These are phyloP conservation scores for Aristolochia californica DNA, from an alignment of 164 flowering plant genomes.

Conservation along the genomic window DNA sequence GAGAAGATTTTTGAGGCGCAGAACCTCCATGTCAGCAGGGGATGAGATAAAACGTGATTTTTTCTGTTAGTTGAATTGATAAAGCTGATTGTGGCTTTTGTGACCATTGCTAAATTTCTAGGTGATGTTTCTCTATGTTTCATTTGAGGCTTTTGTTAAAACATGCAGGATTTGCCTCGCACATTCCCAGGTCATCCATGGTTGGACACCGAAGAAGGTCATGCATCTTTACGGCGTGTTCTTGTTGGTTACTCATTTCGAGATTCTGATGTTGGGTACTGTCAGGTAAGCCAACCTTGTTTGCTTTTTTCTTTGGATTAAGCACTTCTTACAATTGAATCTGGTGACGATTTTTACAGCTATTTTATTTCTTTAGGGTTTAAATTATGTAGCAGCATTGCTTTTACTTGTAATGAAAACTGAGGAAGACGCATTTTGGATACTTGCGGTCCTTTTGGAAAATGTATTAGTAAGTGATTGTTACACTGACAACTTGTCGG, in stretches of 20 bases:
- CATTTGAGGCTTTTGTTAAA: conserved; percentile 2
- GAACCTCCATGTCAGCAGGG: too few species aligned
- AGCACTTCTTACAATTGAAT: not conserved
- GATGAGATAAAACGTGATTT: too few species aligned
- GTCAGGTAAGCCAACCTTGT: conserved; percentile 48
- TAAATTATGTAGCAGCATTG: conserved; percentile 91
- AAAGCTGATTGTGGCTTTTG: not conserved
- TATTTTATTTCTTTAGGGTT: conserved; percentile 47
- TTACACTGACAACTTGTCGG: conserved; percentile 81
- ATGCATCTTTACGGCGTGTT: conserved; percentile 84
- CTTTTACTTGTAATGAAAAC: conserved; percentile 95
- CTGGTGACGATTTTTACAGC: not conserved
- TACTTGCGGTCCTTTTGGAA: conserved; percentile 89
- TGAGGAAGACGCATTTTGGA: conserved; percentile 97
- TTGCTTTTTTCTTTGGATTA: not conserved
- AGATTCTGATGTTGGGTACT: conserved; percentile 93
- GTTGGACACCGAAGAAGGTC: conserved; percentile 91
- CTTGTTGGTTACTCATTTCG: conserved; percentile 94
- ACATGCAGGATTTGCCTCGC: conserved; percentile 73
- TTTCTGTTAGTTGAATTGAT: not conserved
- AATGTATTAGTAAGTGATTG: conserved; percentile 86
- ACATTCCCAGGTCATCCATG: conserved; percentile 98
- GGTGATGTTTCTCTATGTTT: not conserved
- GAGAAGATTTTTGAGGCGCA: too few species aligned
- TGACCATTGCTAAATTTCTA: not conserved